Evolutionary conservation across 768 basidiomycete species (phyloP).

Genomic region (Agaricus sinodeliciosus): DNA sequence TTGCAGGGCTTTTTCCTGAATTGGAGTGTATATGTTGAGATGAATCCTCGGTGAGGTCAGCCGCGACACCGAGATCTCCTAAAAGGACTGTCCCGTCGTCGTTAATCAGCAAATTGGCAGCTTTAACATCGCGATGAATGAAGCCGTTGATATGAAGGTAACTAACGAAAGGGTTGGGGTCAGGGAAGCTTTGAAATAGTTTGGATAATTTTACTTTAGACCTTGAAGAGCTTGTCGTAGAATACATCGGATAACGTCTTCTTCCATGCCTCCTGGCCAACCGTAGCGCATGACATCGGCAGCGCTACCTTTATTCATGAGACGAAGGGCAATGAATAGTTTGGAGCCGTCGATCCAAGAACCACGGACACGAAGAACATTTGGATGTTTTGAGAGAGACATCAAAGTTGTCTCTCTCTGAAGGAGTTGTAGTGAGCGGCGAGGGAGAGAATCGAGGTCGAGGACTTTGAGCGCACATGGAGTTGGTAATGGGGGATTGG

Average conservation of each 20-base stretch:
- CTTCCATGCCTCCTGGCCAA: conserved; percentile 87
- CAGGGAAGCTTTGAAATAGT: conserved; percentile 2
- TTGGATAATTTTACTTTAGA: conserved; percentile 54
- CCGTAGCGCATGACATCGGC: conserved; percentile 80
- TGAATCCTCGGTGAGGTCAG: conserved; percentile 67
- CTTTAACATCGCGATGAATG: conserved; percentile 92
- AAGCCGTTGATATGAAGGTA: conserved; percentile 88
- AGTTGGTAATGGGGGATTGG: conserved; percentile 25
- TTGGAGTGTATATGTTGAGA: conserved; percentile 24
- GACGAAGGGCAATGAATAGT: conserved; percentile 78
- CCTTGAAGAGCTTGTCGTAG: conserved; percentile 83
- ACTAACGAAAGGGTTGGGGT: conserved; percentile 26
- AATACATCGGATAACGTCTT: conserved; percentile 82
- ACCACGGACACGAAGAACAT: conserved; percentile 86
- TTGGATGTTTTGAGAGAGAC: conserved; percentile 91
- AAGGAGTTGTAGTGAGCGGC: conserved; percentile 60
- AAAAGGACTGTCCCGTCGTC: conserved; percentile 86
- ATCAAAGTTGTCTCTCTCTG: conserved; percentile 86
- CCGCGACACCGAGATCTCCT: conserved; percentile 91
- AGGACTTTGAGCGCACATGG: conserved; percentile 86
- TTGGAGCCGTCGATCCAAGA: conserved; percentile 84
- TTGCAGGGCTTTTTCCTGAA: conserved; percentile 21
- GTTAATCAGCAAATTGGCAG: conserved; percentile 88
- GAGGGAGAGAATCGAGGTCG: conserved; percentile 76
- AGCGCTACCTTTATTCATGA: conserved; percentile 86